Base-by-base conservation (phyloP, 192 early-diverging fungal genomes). In the Backusella westeae region DNA sequence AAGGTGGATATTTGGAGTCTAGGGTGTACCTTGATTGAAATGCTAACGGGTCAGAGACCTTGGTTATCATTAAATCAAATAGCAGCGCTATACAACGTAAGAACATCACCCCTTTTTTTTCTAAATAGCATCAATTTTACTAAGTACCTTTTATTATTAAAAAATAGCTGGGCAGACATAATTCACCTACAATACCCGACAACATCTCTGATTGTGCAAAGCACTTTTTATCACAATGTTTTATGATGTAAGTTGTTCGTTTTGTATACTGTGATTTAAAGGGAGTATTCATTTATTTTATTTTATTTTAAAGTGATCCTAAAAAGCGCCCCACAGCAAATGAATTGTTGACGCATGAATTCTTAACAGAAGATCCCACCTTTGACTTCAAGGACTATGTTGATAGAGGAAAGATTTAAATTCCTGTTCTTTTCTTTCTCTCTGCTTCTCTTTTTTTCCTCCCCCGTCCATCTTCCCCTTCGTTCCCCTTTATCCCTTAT, bases 1-100 rank as follows among this genome's bases (percentile, higher is more conserved):
- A 98, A 97, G 75, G 94, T 96, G 1, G 98, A 99, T 82, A 95
- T 99, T 65, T 99, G 98, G 90, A 88, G 89, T 74, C 83, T 93
- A 44, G 92, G 97, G 46, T 98, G 97, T 75, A 82, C 96, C 1
- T 93, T 96, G 2, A 81, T 99, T 66, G 97, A 99, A 82, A 99
- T 99, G 98, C 90, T 98, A 80, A 94, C 96, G 23, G 96, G 96
- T 17, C 87, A 93, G 41, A 90, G 87, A 71, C 94, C 94, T 15
- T 96, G 94, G 94, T 81, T 85, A 26, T 71, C 81, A 34, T 82
- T 84, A 26, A 80, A 82, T 46, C 85, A 88, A n/a, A 81, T 87
- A 29, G 85, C 87, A 65, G 89, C 88, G 0, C 75, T 91, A 17
- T 91, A 89, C 74, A 87, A 87, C 12, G 88, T 89, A 80, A 46